Percentiles rank a stretch among this genome's conserved stretches.
phyloP scores from a whole-genome alignment of 768 basidiomycete genomes.

The Hygrophoropsis aurantiaca region DNA sequence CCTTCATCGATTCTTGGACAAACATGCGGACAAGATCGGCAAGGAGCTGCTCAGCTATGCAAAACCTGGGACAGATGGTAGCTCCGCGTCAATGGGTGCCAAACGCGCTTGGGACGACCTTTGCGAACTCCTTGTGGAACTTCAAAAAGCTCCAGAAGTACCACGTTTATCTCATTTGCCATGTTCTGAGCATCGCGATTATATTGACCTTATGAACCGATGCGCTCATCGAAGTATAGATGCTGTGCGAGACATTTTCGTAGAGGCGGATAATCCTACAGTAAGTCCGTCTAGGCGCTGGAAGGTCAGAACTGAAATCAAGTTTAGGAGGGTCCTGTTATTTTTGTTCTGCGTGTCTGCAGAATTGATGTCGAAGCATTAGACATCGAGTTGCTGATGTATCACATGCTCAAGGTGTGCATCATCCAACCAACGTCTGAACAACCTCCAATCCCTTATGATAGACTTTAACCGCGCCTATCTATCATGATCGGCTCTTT shows the following conservation, averaged over 20 bases:
- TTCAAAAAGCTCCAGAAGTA: conserved; percentile 66
- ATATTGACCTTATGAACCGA: conserved; percentile 64
- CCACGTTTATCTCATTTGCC: conserved; percentile 54
- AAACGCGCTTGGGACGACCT: conserved; percentile 85
- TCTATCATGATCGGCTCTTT: conserved; percentile 50
- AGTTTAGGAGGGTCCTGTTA: conserved; percentile 43
- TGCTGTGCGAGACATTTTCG: conserved; percentile 67
- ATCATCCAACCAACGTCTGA: not conserved
- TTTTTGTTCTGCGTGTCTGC: conserved; percentile 66
- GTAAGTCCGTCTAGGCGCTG: conserved; percentile 32
- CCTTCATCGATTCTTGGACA: conserved; percentile 80
- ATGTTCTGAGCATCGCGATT: conserved; percentile 60
- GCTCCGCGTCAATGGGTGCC: conserved; percentile 55
- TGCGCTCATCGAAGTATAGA: conserved; percentile 59
- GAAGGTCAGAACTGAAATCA: too few relatives aligned
- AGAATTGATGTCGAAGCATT: conserved; percentile 77
- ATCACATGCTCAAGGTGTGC: conserved; percentile 71
- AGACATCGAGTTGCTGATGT: conserved; percentile 77
- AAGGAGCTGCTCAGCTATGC: conserved; percentile 79
- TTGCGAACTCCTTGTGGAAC: conserved; percentile 77
- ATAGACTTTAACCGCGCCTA: conserved; percentile 52
- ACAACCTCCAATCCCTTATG: not conserved
- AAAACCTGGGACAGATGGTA: conserved; percentile 55
- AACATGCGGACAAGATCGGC: conserved; percentile 84
- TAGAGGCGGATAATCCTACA: conserved; percentile 47